Evolutionary conservation across 768 basidiomycete genomes (phyloP).

Genomic region (Candolleomyces efflorescens): DNA sequence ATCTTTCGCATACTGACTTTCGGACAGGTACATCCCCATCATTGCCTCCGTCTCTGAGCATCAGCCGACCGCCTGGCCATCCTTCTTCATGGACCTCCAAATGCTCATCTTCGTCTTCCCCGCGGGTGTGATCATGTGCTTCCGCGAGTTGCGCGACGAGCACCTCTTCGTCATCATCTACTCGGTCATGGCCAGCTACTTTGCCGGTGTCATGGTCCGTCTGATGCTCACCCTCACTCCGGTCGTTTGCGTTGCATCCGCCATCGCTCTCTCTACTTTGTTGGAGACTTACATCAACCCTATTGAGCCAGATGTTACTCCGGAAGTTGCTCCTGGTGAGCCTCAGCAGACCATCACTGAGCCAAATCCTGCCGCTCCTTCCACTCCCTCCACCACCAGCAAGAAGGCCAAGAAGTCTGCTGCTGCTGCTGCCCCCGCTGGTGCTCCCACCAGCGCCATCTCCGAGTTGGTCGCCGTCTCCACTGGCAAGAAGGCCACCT

Average conservation of each 20-base stretch:
- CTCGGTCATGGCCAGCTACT: slow-evolving; percentile 93
- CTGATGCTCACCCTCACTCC: slow-evolving; percentile 97
- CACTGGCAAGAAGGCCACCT: slow-evolving; percentile 27
- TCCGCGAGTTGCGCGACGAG: slow-evolving; percentile 92
- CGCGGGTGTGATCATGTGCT: slow-evolving; percentile 91
- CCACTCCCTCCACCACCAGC: slow-evolving; percentile 22
- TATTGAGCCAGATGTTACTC: slow-evolving; percentile 48
- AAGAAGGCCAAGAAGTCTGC: slow-evolving; percentile 64
- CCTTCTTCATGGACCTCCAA: slow-evolving; percentile 99
- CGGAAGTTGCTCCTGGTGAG: slow-evolving; percentile 24
- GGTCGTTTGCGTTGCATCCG: slow-evolving; percentile 91
- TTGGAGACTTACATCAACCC: slow-evolving; percentile 92
- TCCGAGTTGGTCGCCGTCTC: slow-evolving; percentile 39
- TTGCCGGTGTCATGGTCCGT: slow-evolving; percentile 99
- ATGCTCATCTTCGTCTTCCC: slow-evolving; percentile 98
- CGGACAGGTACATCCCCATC: slow-evolving; percentile 82
- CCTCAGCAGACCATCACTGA: slow-evolving; percentile 19
- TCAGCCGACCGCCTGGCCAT: slow-evolving; percentile 99
- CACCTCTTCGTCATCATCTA: slow-evolving; percentile 99
- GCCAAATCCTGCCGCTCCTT: slow-evolving; percentile 24
- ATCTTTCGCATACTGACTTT: slow-evolving; percentile 9
- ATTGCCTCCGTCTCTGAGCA: slow-evolving; percentile 99
- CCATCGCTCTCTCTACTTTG: slow-evolving; percentile 84
- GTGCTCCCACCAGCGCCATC: slow-evolving; percentile 26
- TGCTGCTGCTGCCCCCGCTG: slow-evolving; percentile 23